Conservation (phyloP, 2,329 filamentous ascomycete genomes). For the Chaetomiaceae sp. region DNA sequence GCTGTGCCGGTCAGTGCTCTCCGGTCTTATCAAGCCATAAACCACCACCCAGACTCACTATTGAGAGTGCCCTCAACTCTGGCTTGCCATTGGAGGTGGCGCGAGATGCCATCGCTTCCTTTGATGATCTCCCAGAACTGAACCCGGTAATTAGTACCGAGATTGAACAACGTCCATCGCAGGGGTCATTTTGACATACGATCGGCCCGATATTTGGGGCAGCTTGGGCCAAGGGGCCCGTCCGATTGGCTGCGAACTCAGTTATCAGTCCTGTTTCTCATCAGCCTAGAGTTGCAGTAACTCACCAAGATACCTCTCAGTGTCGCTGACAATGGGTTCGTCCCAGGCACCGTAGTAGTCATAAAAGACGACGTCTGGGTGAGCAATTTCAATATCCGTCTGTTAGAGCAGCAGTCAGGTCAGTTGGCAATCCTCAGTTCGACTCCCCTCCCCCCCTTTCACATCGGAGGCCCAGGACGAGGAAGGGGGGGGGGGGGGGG, state of each 20-base stretch:
- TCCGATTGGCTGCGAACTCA: slow-evolving; percentile 16
- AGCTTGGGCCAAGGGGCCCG: slow-evolving; percentile 23
- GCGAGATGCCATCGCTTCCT: slow-evolving; percentile 53
- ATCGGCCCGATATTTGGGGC: slow-evolving; percentile 25
- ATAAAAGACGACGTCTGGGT: slow-evolving; percentile 51
- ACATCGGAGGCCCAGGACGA: too few species aligned
- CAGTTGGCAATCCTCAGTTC: too few species aligned
- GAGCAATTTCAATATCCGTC: slow-evolving; percentile 44
- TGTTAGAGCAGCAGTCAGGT: slow-evolving; percentile 19
- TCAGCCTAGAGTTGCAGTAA: neutral
- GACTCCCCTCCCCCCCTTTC: too few species aligned
- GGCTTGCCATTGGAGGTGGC: slow-evolving; percentile 60
- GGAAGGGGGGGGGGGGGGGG: too few species aligned
- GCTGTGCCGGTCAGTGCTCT: slow-evolving; percentile 28
- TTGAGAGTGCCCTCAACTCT: slow-evolving; percentile 29
- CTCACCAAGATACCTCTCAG: slow-evolving; percentile 40
- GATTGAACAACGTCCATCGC: neutral
- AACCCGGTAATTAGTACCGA: neutral
- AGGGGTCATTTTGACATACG: slow-evolving; percentile 8
- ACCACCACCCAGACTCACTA: slow-evolving; percentile 16
- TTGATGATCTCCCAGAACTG: slow-evolving; percentile 52
- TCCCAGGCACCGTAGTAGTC: slow-evolving; percentile 61
- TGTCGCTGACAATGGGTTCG: slow-evolving; percentile 42
- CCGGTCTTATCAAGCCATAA: neutral
- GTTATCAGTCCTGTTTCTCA: neutral